These are phyloP conservation scores for Benincasa hispida DNA, from an alignment of 306 rosid genomes.

Conservation along the genomic window DNA sequence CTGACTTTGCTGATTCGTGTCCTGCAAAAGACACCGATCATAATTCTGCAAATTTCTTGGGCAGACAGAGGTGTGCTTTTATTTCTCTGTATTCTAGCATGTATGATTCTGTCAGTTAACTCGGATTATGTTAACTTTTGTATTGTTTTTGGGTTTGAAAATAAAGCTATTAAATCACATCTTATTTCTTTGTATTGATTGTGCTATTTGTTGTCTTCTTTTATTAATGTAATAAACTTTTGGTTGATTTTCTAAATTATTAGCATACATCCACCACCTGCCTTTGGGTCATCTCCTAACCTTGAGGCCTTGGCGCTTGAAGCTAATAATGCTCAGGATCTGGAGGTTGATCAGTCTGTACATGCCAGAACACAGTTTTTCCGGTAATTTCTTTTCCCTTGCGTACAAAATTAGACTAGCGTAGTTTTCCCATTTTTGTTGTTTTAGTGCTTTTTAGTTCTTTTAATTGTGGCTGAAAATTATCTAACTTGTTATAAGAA, in stretches of 20 bases:
- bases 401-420: not conserved
- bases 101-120: not conserved
- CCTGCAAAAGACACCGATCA: conserved; percentile 35
- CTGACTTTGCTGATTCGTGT: conserved; percentile 29
- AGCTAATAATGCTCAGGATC: conserved; percentile 32
- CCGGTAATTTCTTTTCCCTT: conserved; percentile 31
- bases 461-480: not conserved
- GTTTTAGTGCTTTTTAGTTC: not conserved
- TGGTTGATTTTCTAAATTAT: conserved; percentile 16
- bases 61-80: conserved; percentile 47
- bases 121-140: not conserved
- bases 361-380: conserved; percentile 39
- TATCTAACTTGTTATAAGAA: not conserved
- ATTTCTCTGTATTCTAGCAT: not conserved
- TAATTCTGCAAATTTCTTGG: conserved; percentile 35
- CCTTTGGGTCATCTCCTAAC: conserved; percentile 96
- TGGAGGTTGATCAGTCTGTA: conserved; percentile 54
- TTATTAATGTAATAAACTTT: conserved; percentile 14
- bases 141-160: not conserved
- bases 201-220: conserved; percentile 6
- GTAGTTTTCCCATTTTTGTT: conserved; percentile 3
- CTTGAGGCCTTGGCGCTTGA: conserved; percentile 93
- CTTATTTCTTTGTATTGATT: not conserved
- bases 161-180: not conserved
- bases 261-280: conserved; percentile 93